Evolutionary conservation across 305 asterid species (phyloP), one percentile per base, ranked within the genome.

Genomic region (Plantago coronopus): DNA sequence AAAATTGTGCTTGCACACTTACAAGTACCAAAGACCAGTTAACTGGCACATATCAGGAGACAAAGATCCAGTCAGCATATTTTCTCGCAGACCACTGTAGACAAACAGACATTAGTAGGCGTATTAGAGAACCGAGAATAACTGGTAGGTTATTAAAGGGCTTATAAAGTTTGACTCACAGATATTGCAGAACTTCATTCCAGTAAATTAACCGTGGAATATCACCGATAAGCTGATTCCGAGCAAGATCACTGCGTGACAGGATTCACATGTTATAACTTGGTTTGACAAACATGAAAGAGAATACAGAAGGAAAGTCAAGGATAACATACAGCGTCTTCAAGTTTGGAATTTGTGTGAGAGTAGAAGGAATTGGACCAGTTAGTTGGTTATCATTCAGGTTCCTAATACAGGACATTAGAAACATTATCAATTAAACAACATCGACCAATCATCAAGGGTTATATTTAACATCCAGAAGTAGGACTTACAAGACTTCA

Each of bases 1-100:
- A 34, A 42, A 31, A 19, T 31, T 38, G 51, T 45, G n/a, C 17
- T 46, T 12, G 58, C 42, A 15, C 38, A 82, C 99, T 67, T 82
- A 89, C 99, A 94, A 89, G 59, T 85, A 94, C 99, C 97, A 94
- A 77, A 94, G 85, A 53, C 99, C 96, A 23, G 95, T 89, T 70
- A 94, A 69, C 74, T 89, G 95, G 80, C 99, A 94, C 76, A 94
- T 83, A 72, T 94, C 99, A 44, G 96, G 78, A 53, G 99, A 89
- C 73, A 94, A 69, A 9, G 89, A 82, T 67, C 99, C 97, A 0
- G 85, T 82, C 51, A 94, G 72, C 69, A 78, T 71, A 68, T 94
- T 94, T 67, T 95, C 99, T 19, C 97, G 87, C 69, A 94, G 64
- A 58, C 96, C 96, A 48, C 99, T 94, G 76, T 14, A 64, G 2